Base-by-base conservation (phyloP, 352 stramenopile genomes). In the Pythium pectinolyticum region DNA sequence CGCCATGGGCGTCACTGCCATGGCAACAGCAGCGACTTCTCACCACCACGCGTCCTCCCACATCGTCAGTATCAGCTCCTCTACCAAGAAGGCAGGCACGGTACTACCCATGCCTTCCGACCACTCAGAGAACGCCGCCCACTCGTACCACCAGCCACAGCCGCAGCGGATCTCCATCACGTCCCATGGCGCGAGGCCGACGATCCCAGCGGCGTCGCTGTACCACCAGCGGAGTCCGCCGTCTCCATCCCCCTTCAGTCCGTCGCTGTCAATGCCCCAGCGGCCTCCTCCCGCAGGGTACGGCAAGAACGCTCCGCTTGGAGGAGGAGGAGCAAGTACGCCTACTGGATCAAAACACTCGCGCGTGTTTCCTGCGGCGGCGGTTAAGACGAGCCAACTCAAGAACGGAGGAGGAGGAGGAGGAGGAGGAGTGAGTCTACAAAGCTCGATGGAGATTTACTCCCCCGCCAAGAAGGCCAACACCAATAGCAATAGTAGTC, bases 391-490 rank as follows among this genome's bases (percentile, higher is more conserved):
- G 8, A 53, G 25, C 25, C 57, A 57, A 8, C 37, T 47, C n/a
- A 55, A 47, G 20, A 22, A 25, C 35, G 37, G 35, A 37, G 17
- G 52, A 49, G 28, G 47, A 45, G 0, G 30, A 11, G 9, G 10
- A 45, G 27, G 32, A 39, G 32, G 32, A 39, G 32, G 32, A 3
- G 46, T 46, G 24, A 82, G 55, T 54, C 54, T 85, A 10, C 73
- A 76, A 27, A 75, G 51, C 37, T 74, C 77, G 20, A 77, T 75
- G 58, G 75, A 85, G 49, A 71, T 78, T 27, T 86, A 88, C 61
- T 82, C 82, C 22, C 66, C 77, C 2, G 73, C 80, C n/a, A 84
- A 80, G 62, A 70, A 64, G 30, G 32, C 48, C 28, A n/a, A 41
- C 46, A 58, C 19, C 49, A 56, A 30, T 35, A 66, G 22, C n/a